Evolutionary conservation across 2,329 filamentous ascomycete genomes (phyloP).

Genomic region (Sclerotinia spermophila): DNA sequence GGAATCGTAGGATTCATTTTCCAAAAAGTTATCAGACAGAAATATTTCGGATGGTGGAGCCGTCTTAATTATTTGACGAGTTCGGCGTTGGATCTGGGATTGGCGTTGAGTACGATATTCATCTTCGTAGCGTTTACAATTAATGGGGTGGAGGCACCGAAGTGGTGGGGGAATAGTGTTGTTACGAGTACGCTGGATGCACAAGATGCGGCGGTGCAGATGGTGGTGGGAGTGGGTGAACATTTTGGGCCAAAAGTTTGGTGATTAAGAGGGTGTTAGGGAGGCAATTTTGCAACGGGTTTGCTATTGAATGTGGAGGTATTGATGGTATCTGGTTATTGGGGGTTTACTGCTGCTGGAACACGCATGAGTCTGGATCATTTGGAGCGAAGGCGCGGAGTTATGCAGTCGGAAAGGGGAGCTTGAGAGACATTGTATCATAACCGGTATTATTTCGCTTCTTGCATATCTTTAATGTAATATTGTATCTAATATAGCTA

Average conservation of each 20-base stretch:
- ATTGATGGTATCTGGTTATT: neutral
- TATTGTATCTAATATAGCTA: neutral
- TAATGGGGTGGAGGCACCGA: slow-evolving; percentile 45
- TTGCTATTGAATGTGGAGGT: neutral
- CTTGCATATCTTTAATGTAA: neutral
- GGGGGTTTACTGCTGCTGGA: neutral
- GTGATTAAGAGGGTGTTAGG: neutral
- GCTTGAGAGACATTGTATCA: neutral
- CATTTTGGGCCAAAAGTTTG: neutral
- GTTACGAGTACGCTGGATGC: neutral
- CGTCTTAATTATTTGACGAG: slow-evolving; percentile 75
- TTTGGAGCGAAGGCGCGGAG: no score
- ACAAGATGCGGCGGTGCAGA: neutral
- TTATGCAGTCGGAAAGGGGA: no score
- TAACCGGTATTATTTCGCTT: neutral
- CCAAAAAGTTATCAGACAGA: slow-evolving; percentile 63
- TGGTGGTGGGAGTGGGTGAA: neutral
- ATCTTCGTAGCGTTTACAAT: slow-evolving; percentile 62
- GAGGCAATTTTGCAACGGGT: neutral
- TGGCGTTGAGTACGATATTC: slow-evolving; percentile 64
- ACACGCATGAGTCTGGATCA: neutral
- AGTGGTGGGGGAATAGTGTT: neutral
- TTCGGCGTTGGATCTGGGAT: slow-evolving; percentile 65
- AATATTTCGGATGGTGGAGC: slow-evolving; percentile 70
- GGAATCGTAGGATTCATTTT: slow-evolving; percentile 62